Evolutionary conservation across 2,329 filamentous ascomycete genomes (phyloP).

Genomic region (Chrysosporium keratinophilum): DNA sequence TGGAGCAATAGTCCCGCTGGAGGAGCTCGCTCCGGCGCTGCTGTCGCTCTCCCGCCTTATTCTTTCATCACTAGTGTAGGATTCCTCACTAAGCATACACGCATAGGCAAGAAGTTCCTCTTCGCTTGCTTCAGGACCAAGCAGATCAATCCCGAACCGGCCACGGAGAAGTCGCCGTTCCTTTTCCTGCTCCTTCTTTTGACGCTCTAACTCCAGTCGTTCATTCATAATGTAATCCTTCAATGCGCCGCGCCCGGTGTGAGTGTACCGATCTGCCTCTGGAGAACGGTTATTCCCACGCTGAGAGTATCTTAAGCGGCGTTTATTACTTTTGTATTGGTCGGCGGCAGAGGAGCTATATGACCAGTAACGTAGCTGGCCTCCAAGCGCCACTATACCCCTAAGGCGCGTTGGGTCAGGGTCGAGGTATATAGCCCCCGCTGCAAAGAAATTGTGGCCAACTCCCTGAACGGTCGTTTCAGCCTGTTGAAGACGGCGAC

Average conservation of each 20-base stretch:
- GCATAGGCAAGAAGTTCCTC: constrained; percentile 56
- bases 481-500: constrained; percentile 60
- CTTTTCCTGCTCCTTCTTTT: constrained; percentile 55
- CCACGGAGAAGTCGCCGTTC: constrained; percentile 61
- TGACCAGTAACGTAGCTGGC: constrained; percentile 82
- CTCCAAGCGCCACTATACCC: constrained; percentile 77
- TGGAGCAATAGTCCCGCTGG: constrained; percentile 29
- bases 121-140: constrained; percentile 47
- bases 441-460: constrained; percentile 67
- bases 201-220: constrained; percentile 63
- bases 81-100: constrained; percentile 51
- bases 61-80: constrained; percentile 40
- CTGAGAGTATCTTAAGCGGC: constrained; percentile 61
- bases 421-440: constrained; percentile 75
- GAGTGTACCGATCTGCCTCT: constrained; percentile 47
- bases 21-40: constrained; percentile 33
- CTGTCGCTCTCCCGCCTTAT: constrained; percentile 36
- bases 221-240: constrained; percentile 81
- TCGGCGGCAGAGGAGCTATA: constrained; percentile 73
- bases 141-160: constrained; percentile 73
- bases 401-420: constrained; percentile 76
- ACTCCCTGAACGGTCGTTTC: constrained; percentile 57
- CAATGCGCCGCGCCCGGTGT: constrained; percentile 58
- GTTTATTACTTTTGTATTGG: constrained; percentile 65
- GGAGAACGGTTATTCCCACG: constrained; percentile 49